Percentiles rank a stretch among this genome's conserved stretches.
Conservation (phyloP, 2,329 filamentous ascomycete species). For the Reticulascus tulasneorum region DNA sequence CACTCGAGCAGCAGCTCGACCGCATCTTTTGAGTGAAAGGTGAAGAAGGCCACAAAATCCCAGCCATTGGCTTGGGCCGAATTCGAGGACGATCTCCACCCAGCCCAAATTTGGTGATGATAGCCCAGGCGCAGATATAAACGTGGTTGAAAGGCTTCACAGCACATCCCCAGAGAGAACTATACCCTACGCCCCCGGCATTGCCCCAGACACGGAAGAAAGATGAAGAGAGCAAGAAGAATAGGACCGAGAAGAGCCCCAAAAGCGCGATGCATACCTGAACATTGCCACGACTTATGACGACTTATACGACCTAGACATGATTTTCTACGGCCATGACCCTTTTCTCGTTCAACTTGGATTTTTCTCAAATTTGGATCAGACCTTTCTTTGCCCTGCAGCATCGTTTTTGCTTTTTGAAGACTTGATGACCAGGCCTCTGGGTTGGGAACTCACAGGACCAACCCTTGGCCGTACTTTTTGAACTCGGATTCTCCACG, state of each 20-base stretch:
- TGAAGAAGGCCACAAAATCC: slow-evolving; percentile 1
- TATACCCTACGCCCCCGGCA: background rate
- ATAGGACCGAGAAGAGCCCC: background rate
- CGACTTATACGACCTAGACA: slow-evolving; percentile 16
- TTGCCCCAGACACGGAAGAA: background rate
- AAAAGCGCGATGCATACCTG: slow-evolving; percentile 19
- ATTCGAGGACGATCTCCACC: slow-evolving; percentile 2
- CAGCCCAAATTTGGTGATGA: slow-evolving; percentile 10
- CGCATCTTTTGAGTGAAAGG: slow-evolving; percentile 50
- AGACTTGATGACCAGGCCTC: slow-evolving; percentile 5
- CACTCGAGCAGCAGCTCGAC: slow-evolving; percentile 62
- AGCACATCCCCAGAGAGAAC: slow-evolving; percentile 21
- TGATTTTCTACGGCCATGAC: slow-evolving; percentile 13
- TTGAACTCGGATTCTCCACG: slow-evolving; percentile 4
- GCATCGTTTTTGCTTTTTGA: background rate
- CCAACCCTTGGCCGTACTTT: slow-evolving; percentile 4
- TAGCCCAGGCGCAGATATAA: slow-evolving; percentile 18
- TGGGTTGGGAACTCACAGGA: slow-evolving; percentile 14
- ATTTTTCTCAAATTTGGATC: slow-evolving; percentile 13
- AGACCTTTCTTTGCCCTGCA: slow-evolving; percentile 2
- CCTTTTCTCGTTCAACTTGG: slow-evolving; percentile 6
- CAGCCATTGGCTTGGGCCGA: background rate
- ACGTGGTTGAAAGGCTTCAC: slow-evolving; percentile 35
- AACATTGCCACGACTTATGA: slow-evolving; percentile 17
- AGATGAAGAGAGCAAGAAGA: background rate